Conservation (phyloP, 2,329 filamentous ascomycete species). For the Sporothrix protearum region DNA sequence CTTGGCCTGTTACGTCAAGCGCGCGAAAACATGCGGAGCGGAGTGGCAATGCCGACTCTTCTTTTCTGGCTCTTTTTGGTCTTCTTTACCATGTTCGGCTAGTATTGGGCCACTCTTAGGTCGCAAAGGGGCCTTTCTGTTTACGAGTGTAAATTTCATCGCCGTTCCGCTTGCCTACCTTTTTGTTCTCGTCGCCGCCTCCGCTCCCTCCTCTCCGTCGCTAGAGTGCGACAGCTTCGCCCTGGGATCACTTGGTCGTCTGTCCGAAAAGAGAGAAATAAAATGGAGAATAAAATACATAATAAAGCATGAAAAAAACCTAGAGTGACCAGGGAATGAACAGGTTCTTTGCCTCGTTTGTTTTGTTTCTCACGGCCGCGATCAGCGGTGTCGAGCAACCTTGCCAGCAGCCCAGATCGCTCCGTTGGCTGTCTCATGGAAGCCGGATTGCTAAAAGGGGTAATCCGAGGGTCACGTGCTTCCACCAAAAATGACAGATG, state of each 20-base stretch:
- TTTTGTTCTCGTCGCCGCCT: neutral
- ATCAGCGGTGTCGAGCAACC: slow-evolving; percentile 1
- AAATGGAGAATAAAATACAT: too few relatives aligned
- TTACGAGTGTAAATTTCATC: neutral
- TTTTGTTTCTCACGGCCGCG: neutral
- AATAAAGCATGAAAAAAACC: neutral
- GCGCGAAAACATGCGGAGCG: neutral
- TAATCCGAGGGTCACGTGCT: neutral
- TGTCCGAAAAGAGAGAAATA: too few relatives aligned
- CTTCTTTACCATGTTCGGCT: neutral
- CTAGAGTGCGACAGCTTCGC: too few relatives aligned
- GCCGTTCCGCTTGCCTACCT: neutral
- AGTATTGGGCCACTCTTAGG: neutral
- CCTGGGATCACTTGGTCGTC: too few relatives aligned
- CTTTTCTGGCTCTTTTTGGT: neutral
- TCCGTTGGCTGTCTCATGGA: neutral
- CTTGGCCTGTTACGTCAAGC: slow-evolving; percentile 11
- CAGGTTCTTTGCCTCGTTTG: neutral
- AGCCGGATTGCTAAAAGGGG: neutral
- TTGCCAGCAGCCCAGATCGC: neutral
- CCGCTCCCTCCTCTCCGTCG: neutral
- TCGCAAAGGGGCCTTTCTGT: neutral
- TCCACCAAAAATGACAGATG: neutral
- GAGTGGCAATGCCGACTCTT: neutral
- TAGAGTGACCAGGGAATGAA: neutral